Evolutionary conservation across 2,329 filamentous ascomycete genomes (phyloP).

Genomic region (Chrysoporthe deuterocubensis): DNA sequence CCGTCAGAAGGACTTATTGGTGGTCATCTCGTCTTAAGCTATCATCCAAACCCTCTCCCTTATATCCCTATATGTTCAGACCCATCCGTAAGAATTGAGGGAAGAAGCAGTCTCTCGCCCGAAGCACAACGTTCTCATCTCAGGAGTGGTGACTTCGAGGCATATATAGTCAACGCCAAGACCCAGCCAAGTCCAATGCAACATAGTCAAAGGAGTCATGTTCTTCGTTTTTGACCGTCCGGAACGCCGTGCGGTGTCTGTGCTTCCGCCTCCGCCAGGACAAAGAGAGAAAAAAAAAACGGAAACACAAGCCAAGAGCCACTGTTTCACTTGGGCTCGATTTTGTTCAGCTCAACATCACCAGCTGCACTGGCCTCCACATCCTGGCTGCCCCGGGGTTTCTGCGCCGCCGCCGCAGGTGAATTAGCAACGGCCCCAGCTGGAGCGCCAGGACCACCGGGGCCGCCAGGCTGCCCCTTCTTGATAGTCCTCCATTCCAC

Average conservation of each 20-base stretch:
- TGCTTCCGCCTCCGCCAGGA: no score
- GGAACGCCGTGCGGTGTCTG: not conserved
- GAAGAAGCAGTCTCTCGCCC: not conserved
- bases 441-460: conserved; percentile 1
- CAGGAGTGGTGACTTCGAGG: not conserved
- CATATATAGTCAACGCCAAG: not conserved
- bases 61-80: no score
- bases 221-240: not conserved
- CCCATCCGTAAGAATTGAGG: not conserved
- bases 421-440: not conserved
- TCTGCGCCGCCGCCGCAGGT: not conserved
- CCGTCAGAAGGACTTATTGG: not conserved
- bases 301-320: not conserved
- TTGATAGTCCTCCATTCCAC: conserved; percentile 74
- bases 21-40: not conserved
- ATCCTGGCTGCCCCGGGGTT: not conserved
- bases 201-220: not conserved
- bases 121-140: not conserved
- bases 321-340: not conserved
- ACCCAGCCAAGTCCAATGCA: not conserved
- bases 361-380: not conserved
- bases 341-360: not conserved
- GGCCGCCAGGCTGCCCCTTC: conserved; percentile 42
- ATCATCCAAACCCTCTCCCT: no score
- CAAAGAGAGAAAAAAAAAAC: no score